phyloP scores from a whole-genome alignment of 139 green algal genomes.

The Volvox africanus region DNA sequence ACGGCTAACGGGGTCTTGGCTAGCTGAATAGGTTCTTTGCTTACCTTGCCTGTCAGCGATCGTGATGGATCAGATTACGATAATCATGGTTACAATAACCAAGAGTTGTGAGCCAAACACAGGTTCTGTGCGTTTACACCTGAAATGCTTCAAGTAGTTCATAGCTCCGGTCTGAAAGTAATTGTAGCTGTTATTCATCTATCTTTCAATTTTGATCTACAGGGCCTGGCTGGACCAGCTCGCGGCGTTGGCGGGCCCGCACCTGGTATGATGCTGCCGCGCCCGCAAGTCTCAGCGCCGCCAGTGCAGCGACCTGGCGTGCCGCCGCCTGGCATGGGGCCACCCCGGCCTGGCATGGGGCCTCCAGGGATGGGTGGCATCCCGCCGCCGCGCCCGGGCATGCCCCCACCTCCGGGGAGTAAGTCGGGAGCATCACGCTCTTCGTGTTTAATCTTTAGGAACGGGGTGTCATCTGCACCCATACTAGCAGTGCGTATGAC shows the following conservation, averaged over 20 bases:
- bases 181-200: background rate
- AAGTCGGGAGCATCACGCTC: background rate
- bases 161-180: too few species aligned
- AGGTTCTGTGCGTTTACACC: too few species aligned
- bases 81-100: too few species aligned
- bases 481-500: too few species aligned
- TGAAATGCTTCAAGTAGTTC: too few species aligned
- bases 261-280: constrained; percentile 93
- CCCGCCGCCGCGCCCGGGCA: constrained; percentile 28
- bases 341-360: constrained; percentile 69
- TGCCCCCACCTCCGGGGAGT: constrained; percentile 54
- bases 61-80: too few species aligned
- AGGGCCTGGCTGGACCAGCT: constrained; percentile 90
- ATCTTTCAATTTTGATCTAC: background rate
- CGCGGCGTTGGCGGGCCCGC: constrained; percentile 90
- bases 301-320: constrained; percentile 72
- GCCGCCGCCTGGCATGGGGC: constrained; percentile 58
- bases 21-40: too few species aligned
- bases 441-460: too few species aligned
- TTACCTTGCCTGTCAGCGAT: too few species aligned
- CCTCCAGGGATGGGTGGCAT: constrained; percentile 64
- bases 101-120: too few species aligned
- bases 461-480: too few species aligned
- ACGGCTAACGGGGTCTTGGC: constrained; percentile 25
- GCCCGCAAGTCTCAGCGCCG: constrained; percentile 73